Base-by-base conservation (phyloP, 805 yeast species). In the Spencermartinsiella europaea region DNA sequence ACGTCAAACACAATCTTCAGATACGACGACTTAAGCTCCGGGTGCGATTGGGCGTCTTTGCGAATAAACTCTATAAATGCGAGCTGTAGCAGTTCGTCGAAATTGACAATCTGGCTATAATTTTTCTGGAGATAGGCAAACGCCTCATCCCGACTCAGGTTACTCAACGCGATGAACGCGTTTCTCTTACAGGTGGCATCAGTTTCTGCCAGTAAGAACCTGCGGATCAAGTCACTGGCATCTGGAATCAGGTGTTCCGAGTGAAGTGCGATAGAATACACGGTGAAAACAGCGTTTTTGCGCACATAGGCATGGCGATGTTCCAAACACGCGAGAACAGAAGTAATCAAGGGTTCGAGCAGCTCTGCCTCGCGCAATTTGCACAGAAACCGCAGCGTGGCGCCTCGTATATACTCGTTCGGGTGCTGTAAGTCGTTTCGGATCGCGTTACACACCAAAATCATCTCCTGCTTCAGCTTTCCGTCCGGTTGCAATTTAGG, bases 271-370 rank as follows among this genome's bases (percentile, higher is more conserved):
- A 93, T 86, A 20, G 95, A 81, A 58, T 76, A 79, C 49, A 93
- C 79, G 36, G 98, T 95, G 67, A 91, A 83, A 19, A 88, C 90
- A 4, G 99, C 99, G 64, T 93, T 91, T 67, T 93, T 93, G 64
- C 99, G 83, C 52, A 93, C 99, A 62, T 95, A 93, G 7, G 98
- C 95, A 68, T 93, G 98, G 57, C 99, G 84, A 69, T 93, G 96
- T 56, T 87, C 95, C 58, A 95, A 73, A 70, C 97, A 89, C 48
- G 80, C 80, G 60, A 96, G 80, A 38, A 89, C 90, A 36, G 93
- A 82, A 25, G 98, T 96, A 36, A 93, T 93, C 67, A 93, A 76
- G 44, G 97, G 95, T 69, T 95, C 99, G 63, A 93, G 76, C 54
- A 93, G 76, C 66, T 93, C 99, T 1, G 95, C 84, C 70, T 93